Percentiles rank a stretch among this genome's conserved stretches.
These are phyloP conservation scores for Pythium rishiriense DNA, from an alignment of 352 stramenopile species.

Conservation along the genomic window DNA sequence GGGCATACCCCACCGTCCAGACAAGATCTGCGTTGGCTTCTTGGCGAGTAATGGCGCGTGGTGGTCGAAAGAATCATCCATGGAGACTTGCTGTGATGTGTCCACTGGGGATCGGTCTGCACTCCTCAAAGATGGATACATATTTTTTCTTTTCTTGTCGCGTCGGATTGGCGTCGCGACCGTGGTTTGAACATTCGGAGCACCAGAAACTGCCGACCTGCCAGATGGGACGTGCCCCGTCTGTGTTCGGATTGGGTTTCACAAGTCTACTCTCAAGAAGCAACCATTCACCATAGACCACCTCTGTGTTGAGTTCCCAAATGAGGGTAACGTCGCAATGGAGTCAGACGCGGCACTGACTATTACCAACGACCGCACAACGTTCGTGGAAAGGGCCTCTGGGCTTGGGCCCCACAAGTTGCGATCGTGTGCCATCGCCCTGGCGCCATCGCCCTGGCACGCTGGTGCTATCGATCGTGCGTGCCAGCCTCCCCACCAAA, in stretches of 20 bases:
- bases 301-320: not conserved
- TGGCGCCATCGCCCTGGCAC: not conserved
- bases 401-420: not conserved
- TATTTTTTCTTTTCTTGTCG: not conserved
- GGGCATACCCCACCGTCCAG: too few species aligned
- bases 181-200: constrained; percentile 11
- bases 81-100: too few species aligned
- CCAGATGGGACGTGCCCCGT: not conserved
- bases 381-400: constrained; percentile 18
- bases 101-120: not conserved
- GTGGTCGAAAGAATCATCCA: not conserved
- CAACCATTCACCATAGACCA: not conserved
- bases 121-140: constrained; percentile 1
- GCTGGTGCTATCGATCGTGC: too few species aligned
- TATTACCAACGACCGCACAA: constrained; percentile 2
- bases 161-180: not conserved
- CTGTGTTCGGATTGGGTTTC: constrained; percentile 1
- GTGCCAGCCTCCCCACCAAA: not conserved
- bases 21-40: too few species aligned
- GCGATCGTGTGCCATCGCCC: constrained; percentile 6
- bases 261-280: not conserved
- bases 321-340: not conserved
- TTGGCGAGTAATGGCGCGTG: not conserved
- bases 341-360: constrained; percentile 10
- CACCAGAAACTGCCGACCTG: constrained; percentile 3